phyloP scores from a whole-genome alignment of 78 protist genomes.

The Trichosphaerium sp. region DNA sequence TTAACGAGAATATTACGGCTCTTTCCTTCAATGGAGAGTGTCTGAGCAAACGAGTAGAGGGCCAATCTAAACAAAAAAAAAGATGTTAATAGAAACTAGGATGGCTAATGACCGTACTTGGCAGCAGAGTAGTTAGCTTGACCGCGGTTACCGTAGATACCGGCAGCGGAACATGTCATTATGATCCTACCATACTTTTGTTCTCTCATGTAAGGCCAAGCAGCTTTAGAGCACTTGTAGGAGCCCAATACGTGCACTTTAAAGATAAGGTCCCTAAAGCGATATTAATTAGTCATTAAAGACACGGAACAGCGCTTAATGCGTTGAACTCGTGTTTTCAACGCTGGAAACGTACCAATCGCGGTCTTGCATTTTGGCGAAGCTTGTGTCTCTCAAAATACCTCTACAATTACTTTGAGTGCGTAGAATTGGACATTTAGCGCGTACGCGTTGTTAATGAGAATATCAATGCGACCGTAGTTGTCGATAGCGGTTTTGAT shows the following conservation, averaged over 20 bases:
- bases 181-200: slow-evolving; percentile 64
- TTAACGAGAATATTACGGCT: slow-evolving; percentile 48
- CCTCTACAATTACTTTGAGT: slow-evolving; percentile 3
- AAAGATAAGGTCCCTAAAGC: slow-evolving; percentile 29
- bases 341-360: slow-evolving; percentile 77
- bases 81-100: too few species aligned
- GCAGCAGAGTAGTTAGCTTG: slow-evolving; percentile 70
- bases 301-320: background rate
- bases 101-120: too few species aligned
- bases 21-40: slow-evolving; percentile 68
- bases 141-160: slow-evolving; percentile 80
- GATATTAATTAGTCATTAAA: background rate
- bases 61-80: too few species aligned
- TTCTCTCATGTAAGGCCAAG: slow-evolving; percentile 63
- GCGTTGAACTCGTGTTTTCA: too few species aligned
- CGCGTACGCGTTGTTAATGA: slow-evolving; percentile 68
- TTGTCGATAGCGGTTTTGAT: slow-evolving; percentile 52
- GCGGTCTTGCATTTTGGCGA: slow-evolving; percentile 50
- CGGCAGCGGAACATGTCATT: slow-evolving; percentile 61
- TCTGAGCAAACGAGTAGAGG: slow-evolving; percentile 49
- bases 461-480: slow-evolving; percentile 69
- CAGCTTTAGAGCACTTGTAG: slow-evolving; percentile 57
- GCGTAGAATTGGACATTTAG: background rate
- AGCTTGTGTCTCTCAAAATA: slow-evolving; percentile 61
- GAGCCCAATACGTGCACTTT: slow-evolving; percentile 68